Evolutionary conservation across 2,329 filamentous ascomycete species (phyloP).

Genomic region (Parafenestella ontariensis): DNA sequence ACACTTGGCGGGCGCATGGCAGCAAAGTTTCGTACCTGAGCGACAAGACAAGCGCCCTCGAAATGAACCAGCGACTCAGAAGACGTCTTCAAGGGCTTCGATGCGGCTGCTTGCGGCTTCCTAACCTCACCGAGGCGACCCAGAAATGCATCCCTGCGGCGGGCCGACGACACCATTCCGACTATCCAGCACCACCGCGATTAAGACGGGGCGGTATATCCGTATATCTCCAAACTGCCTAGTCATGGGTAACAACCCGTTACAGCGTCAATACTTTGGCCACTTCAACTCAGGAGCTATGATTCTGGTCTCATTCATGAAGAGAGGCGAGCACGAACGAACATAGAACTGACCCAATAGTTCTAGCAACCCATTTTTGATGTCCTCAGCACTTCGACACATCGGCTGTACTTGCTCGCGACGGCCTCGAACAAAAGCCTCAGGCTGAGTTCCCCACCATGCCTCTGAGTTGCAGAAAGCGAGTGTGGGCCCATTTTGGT

Average conservation of each 20-base stretch:
- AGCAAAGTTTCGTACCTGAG: constrained; percentile 22
- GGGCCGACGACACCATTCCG: constrained; percentile 4
- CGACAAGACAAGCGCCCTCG: constrained; percentile 17
- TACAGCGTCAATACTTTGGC: background rate
- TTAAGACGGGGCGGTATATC: too few relatives aligned
- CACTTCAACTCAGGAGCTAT: too few relatives aligned
- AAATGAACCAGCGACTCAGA: constrained; percentile 2
- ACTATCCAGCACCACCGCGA: too few relatives aligned
- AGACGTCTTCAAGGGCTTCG: background rate
- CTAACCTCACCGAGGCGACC: background rate
- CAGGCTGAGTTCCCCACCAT: constrained; percentile 10
- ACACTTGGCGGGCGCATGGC: constrained; percentile 44
- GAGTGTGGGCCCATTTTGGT: constrained; percentile 10
- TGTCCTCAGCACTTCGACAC: background rate
- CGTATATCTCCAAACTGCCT: too few relatives aligned
- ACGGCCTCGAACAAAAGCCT: constrained; percentile 2
- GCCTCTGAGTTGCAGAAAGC: constrained; percentile 8
- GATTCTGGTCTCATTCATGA: too few relatives aligned
- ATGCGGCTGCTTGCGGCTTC: constrained; percentile 8
- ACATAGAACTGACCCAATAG: too few relatives aligned
- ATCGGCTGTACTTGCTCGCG: constrained; percentile 2
- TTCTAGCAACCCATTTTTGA: too few relatives aligned
- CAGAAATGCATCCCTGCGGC: constrained; percentile 9
- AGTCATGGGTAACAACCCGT: background rate
- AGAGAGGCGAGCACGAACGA: background rate